Evolutionary conservation across 2,329 filamentous ascomycete species (phyloP).

Genomic region (Calonectria hawksworthii): DNA sequence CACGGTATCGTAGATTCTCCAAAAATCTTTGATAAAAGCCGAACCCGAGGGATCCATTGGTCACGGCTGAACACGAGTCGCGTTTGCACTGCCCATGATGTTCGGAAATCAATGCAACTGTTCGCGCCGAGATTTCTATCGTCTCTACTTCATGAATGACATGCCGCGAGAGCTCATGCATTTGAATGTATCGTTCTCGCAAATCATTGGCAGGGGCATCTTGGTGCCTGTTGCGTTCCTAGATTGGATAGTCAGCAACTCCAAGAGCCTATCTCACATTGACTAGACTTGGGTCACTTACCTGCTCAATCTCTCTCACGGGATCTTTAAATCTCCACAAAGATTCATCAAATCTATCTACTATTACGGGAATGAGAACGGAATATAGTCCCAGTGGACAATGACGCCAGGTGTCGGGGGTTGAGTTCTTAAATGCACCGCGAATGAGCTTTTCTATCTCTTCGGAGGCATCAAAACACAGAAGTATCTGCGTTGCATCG

Average conservation of each 20-base stretch:
- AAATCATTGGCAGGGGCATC: too few species aligned
- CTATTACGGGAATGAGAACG: background rate
- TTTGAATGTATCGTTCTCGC: background rate
- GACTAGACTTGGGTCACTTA: background rate
- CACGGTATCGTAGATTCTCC: background rate
- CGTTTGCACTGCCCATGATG: background rate
- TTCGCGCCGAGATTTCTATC: background rate
- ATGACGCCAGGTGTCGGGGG: background rate
- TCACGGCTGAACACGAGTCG: background rate
- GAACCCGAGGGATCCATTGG: background rate
- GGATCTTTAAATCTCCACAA: background rate
- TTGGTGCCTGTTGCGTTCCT: background rate
- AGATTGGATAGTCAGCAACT: background rate
- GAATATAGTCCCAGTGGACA: background rate
- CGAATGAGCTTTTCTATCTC: background rate
- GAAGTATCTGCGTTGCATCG: background rate
- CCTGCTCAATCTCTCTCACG: background rate
- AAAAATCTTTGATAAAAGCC: background rate
- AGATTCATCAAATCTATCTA: background rate
- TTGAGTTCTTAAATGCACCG: background rate
- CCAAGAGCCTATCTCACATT: too few species aligned
- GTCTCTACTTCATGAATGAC: slow-evolving; percentile 1
- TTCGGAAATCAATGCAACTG: background rate
- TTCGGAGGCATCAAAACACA: background rate
- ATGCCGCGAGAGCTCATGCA: background rate